phyloP scores from a whole-genome alignment of 2,329 filamentous ascomycete genomes.

The Arthrobotrys iridis region DNA sequence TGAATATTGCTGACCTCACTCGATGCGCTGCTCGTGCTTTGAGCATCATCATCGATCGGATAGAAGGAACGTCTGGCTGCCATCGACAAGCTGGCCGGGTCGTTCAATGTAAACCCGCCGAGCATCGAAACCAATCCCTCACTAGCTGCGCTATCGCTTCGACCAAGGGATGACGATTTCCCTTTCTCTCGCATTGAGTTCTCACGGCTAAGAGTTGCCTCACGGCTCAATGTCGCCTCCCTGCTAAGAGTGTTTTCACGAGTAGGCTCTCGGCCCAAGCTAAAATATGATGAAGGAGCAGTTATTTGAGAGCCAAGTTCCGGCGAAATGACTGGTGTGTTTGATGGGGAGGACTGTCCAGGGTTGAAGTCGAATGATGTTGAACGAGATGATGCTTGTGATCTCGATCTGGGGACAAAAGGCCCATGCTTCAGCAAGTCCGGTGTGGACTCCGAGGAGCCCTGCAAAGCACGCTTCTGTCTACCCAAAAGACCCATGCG shows the following conservation, averaged over 20 bases:
- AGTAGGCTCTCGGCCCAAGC: constrained; percentile 70
- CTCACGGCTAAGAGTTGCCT: constrained; percentile 60
- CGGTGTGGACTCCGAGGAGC: constrained; percentile 81
- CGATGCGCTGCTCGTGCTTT: constrained; percentile 76
- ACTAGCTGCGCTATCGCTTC: constrained; percentile 92
- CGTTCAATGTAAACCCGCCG: constrained; percentile 77
- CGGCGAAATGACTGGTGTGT: constrained; percentile 87
- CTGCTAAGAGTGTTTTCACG: constrained; percentile 67
- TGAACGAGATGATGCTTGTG: constrained; percentile 88
- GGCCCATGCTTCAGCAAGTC: constrained; percentile 92
- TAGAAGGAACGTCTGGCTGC: constrained; percentile 67
- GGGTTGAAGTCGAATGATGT: constrained; percentile 87
- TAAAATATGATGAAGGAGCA: constrained; percentile 95
- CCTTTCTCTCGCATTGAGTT: constrained; percentile 52
- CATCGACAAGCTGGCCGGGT: constrained; percentile 63
- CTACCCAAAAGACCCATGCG: constrained; percentile 96
- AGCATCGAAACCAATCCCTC: constrained; percentile 86
- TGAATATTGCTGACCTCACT: constrained; percentile 68
- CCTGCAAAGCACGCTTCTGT: constrained; percentile 89
- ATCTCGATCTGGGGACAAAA: constrained; percentile 81
- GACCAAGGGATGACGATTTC: constrained; percentile 75
- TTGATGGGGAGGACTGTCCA: constrained; percentile 78
- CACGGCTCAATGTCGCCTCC: constrained; percentile 68
- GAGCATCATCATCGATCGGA: constrained; percentile 76
- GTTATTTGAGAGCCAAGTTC: constrained; percentile 72